These are phyloP conservation scores for Mucor irregularis DNA, from an alignment of 371 early-diverging fungal species.

Conservation along the genomic window DNA sequence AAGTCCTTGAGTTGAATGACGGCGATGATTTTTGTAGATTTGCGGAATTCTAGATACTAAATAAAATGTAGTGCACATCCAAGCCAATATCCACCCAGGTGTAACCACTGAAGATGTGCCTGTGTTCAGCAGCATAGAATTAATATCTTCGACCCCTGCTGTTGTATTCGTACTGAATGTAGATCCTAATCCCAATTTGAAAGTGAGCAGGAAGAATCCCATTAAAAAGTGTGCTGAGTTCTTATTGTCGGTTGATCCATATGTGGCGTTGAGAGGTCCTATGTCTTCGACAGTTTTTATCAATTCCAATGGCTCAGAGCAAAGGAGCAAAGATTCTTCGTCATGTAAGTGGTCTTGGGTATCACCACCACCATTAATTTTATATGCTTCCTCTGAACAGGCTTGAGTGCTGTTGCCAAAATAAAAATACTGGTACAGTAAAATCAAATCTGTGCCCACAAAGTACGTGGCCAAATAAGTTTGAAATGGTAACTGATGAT, in stretches of 20 bases:
- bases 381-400: background rate
- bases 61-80: slow-evolving; percentile 65
- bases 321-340: background rate
- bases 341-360: background rate
- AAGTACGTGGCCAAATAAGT: slow-evolving; percentile 20
- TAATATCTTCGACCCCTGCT: background rate
- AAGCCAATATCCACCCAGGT: slow-evolving; percentile 60
- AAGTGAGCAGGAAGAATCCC: slow-evolving; percentile 14
- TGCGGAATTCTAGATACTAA: slow-evolving; percentile 68
- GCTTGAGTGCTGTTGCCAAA: slow-evolving; percentile 3
- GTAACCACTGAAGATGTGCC: background rate
- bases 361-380: background rate
- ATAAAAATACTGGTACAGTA: slow-evolving; percentile 28
- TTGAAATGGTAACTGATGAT: slow-evolving; percentile 41
- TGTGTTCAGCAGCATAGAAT: no score
- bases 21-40: slow-evolving; percentile 55
- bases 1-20: slow-evolving; percentile 66
- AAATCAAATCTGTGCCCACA: slow-evolving; percentile 18
- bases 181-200: background rate
- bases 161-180: background rate
- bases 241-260: slow-evolving; percentile 2
- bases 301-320: background rate
- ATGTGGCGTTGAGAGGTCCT: no score
- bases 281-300: background rate
- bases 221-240: background rate